Conservation (phyloP, 192 early-diverging fungal genomes). For the Coemansia interrupta region DNA sequence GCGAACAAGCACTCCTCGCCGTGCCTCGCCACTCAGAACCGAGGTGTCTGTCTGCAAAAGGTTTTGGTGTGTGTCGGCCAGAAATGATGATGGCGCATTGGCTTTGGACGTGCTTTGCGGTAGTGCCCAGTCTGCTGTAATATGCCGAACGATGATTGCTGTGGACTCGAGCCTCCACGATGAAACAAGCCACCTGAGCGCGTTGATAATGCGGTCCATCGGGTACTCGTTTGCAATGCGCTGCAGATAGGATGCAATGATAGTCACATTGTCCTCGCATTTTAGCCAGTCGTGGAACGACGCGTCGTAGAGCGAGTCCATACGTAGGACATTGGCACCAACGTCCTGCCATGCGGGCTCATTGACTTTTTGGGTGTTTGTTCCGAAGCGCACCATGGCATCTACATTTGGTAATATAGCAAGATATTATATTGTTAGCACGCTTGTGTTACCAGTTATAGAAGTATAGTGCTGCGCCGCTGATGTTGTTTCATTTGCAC, state of each 20-base stretch:
- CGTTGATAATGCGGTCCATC: constrained; percentile 69
- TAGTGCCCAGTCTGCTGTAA: constrained; percentile 65
- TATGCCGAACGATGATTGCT: constrained; percentile 63
- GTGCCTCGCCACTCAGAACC: constrained; percentile 40
- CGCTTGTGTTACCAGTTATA: background rate
- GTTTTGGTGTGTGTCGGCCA: constrained; percentile 23
- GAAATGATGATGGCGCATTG: constrained; percentile 23
- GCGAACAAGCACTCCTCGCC: constrained; percentile 51
- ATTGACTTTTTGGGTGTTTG: constrained; percentile 50
- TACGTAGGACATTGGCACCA: constrained; percentile 66
- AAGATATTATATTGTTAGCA: background rate
- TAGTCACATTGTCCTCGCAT: constrained; percentile 70
- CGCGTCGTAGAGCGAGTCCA: constrained; percentile 74
- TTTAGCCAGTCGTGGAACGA: constrained; percentile 74
- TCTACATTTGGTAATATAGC: constrained; percentile 21
- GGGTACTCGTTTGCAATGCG: constrained; percentile 74
- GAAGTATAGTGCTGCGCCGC: no score
- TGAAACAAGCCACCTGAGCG: constrained; percentile 70
- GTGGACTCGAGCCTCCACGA: constrained; percentile 72
- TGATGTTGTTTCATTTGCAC: constrained; percentile 21
- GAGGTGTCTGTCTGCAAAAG: constrained; percentile 32
- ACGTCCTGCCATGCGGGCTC: constrained; percentile 66
- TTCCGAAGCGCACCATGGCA: constrained; percentile 54
- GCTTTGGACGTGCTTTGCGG: constrained; percentile 45
- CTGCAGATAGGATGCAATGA: constrained; percentile 66